Percentiles rank a stretch among this genome's conserved stretches.
phyloP scores from a whole-genome alignment of 2,329 filamentous ascomycete species.

The Nemania sp. region DNA sequence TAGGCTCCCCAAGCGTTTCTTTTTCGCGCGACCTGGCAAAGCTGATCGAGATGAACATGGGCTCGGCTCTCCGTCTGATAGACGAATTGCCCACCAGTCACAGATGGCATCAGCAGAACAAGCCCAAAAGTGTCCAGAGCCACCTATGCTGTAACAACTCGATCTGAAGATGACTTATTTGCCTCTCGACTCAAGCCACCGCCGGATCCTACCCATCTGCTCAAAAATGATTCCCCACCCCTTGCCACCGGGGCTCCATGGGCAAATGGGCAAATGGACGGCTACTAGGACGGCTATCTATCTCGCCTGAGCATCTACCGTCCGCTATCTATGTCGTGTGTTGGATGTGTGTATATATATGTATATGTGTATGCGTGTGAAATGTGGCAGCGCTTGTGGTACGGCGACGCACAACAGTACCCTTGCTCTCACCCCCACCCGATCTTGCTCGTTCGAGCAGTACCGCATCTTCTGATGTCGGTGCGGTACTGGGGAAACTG shows the following conservation, averaged over 20 bases:
- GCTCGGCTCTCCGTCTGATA: not conserved
- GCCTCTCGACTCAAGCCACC: not conserved
- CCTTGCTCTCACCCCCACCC: not conserved
- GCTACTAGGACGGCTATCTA: no score
- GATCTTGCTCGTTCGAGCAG: not conserved
- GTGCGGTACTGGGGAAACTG: no score
- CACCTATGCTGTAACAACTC: slow-evolving; percentile 3
- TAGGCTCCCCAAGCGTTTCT: no score
- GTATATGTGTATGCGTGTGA: not conserved
- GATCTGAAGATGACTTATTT: slow-evolving; percentile 7
- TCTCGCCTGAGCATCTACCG: no score
- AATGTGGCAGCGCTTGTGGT: slow-evolving; percentile 5
- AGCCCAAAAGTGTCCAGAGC: no score
- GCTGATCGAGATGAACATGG: slow-evolving; percentile 1
- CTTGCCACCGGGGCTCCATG: slow-evolving; percentile 5
- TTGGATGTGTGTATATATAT: not conserved
- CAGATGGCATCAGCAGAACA: no score
- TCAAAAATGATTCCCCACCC: slow-evolving; percentile 2
- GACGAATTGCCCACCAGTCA: no score
- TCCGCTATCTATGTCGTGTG: not conserved
- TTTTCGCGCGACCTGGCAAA: slow-evolving; percentile 3
- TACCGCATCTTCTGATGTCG: no score
- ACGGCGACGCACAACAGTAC: slow-evolving; percentile 16
- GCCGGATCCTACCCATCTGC: not conserved
- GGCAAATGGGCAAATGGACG: slow-evolving; percentile 2